Conservation (phyloP, 1,139 yeast species). For the Meyerozyma sp. region DNA sequence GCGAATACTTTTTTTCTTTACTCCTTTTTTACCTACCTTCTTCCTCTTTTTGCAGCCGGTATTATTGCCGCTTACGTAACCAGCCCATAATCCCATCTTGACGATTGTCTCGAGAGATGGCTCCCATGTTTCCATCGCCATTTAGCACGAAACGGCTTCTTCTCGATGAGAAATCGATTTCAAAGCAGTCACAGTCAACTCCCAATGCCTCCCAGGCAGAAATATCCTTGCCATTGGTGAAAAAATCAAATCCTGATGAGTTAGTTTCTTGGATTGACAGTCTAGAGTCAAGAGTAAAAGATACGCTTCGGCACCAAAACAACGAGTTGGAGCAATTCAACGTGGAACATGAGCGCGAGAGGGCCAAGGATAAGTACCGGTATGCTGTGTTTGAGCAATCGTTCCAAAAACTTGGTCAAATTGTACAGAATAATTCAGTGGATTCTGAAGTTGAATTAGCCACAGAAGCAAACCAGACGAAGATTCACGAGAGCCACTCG, state of each 20-base stretch:
- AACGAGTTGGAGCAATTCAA: constrained; percentile 32
- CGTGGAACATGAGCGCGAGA: constrained; percentile 24
- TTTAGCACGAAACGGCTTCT: background rate
- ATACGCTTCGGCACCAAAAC: constrained; percentile 32
- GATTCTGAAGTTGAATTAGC: background rate
- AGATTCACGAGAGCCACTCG: background rate
- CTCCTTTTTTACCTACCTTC: too few relatives aligned
- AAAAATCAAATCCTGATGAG: constrained; percentile 19
- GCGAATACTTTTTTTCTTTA: too few relatives aligned
- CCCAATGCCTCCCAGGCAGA: background rate
- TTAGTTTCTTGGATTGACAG: constrained; percentile 50
- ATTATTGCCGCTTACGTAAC: too few relatives aligned
- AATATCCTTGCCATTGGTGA: background rate
- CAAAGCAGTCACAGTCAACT: background rate
- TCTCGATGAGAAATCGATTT: background rate
- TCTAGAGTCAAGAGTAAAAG: constrained; percentile 36
- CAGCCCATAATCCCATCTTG: too few relatives aligned
- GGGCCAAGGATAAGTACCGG: constrained; percentile 20
- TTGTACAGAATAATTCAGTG: background rate
- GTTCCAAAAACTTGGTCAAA: background rate
- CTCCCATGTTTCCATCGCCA: background rate
- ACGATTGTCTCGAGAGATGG: background rate
- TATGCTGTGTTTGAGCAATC: constrained; percentile 23
- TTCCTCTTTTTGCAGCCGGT: too few relatives aligned
- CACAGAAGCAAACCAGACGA: background rate